phyloP scores from a whole-genome alignment of 495 filamentous ascomycete species.

The Daldinia concentrica region DNA sequence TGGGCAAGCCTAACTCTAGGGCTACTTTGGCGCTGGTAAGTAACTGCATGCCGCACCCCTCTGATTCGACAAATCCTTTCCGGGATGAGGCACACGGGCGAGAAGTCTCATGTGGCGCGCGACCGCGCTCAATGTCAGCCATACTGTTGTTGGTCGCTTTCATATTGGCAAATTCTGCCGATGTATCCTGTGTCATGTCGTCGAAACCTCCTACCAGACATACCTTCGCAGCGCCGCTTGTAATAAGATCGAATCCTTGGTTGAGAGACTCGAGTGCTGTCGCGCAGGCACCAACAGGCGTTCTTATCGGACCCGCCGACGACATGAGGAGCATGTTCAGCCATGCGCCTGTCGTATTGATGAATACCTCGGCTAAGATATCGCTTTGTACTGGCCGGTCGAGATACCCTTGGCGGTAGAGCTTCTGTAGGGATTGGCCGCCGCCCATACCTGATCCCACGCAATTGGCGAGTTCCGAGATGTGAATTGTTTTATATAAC shows the following conservation, averaged over 20 bases:
- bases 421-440: conserved; percentile 84
- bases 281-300: conserved; percentile 95
- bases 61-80: conserved; percentile 98
- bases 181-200: conserved; percentile 98
- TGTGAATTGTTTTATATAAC: conserved; percentile 97
- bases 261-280: conserved; percentile 96
- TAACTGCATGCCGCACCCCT: conserved; percentile 95
- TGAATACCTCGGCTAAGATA: conserved; percentile 97
- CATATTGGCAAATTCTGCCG: conserved; percentile 99
- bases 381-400: conserved; percentile 98
- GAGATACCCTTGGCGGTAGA: conserved; percentile 95
- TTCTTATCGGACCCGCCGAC: conserved; percentile 96
- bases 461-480: conserved; percentile 97
- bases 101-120: conserved; percentile 95
- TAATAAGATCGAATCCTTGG: conserved; percentile 95
- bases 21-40: conserved; percentile 96
- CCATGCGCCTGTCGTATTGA: conserved; percentile 99
- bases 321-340: conserved; percentile 98
- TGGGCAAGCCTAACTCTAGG: conserved; percentile 96
- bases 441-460: conserved; percentile 97
- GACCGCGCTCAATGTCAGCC: conserved; percentile 90
- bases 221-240: conserved; percentile 94
- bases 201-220: conserved; percentile 98
- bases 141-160: conserved; percentile 96
- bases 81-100: conserved; percentile 93